Conservation (phyloP, 2,329 filamentous ascomycete species). For the Arthrobotrys musiformis region DNA sequence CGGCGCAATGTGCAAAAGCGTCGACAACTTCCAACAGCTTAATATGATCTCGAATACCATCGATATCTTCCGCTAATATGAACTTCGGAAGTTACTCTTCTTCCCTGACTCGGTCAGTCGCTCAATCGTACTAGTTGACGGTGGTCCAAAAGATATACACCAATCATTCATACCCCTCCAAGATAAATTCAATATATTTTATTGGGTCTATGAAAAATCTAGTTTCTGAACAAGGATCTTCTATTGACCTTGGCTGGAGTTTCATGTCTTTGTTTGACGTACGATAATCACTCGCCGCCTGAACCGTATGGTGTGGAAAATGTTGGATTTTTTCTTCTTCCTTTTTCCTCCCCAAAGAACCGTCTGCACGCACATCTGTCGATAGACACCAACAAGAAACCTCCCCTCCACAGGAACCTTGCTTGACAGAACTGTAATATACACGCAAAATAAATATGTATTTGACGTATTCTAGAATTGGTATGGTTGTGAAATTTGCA, state of each 20-base stretch:
- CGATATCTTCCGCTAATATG: neutral
- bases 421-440: neutral
- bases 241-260: slow-evolving; percentile 24
- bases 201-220: neutral
- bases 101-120: slow-evolving; percentile 33
- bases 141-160: neutral
- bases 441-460: neutral
- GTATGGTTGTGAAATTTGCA: slow-evolving; percentile 10
- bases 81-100: slow-evolving; percentile 15
- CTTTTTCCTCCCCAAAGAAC: neutral
- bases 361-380: neutral
- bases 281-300: slow-evolving; percentile 42
- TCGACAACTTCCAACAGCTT: neutral
- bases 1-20: neutral
- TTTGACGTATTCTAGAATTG: slow-evolving; percentile 5
- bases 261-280: slow-evolving; percentile 56
- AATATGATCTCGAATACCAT: neutral
- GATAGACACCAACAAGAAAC: slow-evolving; percentile 3
- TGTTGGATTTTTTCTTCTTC: slow-evolving; percentile 31
- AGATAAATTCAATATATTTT: neutral
- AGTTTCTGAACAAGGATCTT: neutral
- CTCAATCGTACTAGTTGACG: neutral
- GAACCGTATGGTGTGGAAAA: neutral
- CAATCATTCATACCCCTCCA: neutral
- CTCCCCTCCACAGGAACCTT: slow-evolving; percentile 1